Evolutionary conservation across 306 rosid species (phyloP), one percentile per base, ranked within the genome.

Genomic region (Lotus japonicus): DNA sequence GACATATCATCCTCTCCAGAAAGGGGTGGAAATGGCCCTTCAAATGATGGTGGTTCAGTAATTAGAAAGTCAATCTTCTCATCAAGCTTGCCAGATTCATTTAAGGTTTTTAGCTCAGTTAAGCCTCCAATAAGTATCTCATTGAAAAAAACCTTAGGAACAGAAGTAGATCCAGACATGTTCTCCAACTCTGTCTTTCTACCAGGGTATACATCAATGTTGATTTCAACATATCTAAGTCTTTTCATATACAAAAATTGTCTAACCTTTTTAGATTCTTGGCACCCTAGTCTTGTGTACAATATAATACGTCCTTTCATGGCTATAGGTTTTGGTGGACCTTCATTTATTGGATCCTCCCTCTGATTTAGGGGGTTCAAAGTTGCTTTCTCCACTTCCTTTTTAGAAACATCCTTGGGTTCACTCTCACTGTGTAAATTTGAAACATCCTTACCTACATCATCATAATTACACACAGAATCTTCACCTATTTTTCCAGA

Each of bases 1-100:
- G 91, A 85, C 64, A 42, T 58, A 60, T 88, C 98, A 72, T 89
- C 98, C 85, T 89, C 98, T 54, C 94, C 98, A 57, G 98, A 77
- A 79, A 88, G 86, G 46, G 98, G 98, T 0, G 94, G 98, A 55
- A 84, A 73, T 55, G 91, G 94, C 15, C 90, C 85, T 68, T 84
- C 86, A 35, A 62, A 73, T 46, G 91, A 65, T 12, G 98, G 89
- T 45, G 83, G 77, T 84, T 89, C 97, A 42, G 21, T 42, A 15
- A 88, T 72, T 60, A 92, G 78, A 77, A 80, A 89, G 66, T 86
- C 94, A 77, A 92, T 86, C 87, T 92, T 92, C 81, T 86, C 97
- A 36, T 77, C 75, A 70, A 92, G 86, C 73, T 77, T 75, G 43
- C 91, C 94, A 73, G 95, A 89, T 59, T 82, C 92, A 49, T 86